phyloP scores from a whole-genome alignment of 2,329 filamentous ascomycete genomes.

The Colletotrichum sublineola region DNA sequence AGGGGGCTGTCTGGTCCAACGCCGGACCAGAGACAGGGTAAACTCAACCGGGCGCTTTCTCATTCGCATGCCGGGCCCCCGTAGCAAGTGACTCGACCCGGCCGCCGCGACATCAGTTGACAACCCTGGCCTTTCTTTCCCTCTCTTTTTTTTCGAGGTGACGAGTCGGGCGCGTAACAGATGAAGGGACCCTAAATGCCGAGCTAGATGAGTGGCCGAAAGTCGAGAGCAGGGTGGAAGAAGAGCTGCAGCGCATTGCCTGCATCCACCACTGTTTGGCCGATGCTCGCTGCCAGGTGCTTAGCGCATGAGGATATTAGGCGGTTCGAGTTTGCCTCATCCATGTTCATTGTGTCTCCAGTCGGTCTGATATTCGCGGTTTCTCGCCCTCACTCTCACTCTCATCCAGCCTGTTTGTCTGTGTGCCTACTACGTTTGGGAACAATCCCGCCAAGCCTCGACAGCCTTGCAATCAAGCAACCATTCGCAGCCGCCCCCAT shows the following conservation, averaged over 20 bases:
- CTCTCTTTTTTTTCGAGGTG: not conserved
- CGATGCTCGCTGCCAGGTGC: constrained; percentile 3
- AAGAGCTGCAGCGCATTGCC: constrained; percentile 1
- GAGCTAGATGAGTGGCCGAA: constrained; percentile 8
- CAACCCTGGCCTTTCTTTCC: not conserved
- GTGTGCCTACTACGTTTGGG: not conserved
- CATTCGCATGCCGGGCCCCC: constrained; percentile 20
- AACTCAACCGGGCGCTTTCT: constrained; percentile 31
- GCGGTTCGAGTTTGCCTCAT: constrained; percentile 22
- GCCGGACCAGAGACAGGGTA: constrained; percentile 29
- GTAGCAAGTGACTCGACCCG: constrained; percentile 19
- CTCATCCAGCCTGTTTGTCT: not conserved
- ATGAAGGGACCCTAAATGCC: not conserved
- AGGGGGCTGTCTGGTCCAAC: constrained; percentile 22
- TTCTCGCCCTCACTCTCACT: not conserved
- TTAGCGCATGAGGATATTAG: constrained; percentile 15
- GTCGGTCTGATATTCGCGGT: constrained; percentile 1
- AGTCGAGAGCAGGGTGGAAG: not conserved
- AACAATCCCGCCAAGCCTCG: not conserved
- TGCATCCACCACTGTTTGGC: constrained; percentile 8
- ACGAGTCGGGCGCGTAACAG: constrained; percentile 13
- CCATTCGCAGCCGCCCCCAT: constrained; percentile 2
- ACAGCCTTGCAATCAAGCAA: not conserved
- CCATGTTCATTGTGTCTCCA: constrained; percentile 11
- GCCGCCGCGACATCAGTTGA: constrained; percentile 29